These are phyloP conservation scores for Penicillium sp. DNA, from an alignment of 2,329 filamentous ascomycete species.

Conservation along the genomic window DNA sequence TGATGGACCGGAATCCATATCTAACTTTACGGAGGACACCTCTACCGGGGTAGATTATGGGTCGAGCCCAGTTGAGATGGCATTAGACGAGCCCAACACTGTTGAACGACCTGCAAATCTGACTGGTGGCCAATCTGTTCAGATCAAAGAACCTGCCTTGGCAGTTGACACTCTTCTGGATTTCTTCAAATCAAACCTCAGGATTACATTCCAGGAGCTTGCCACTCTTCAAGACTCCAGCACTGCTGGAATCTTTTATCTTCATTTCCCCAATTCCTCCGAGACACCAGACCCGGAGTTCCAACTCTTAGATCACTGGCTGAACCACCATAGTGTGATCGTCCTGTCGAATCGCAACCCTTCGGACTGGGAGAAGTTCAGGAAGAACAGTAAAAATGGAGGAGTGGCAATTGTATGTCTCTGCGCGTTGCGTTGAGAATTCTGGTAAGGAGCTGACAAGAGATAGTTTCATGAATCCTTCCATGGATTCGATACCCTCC, in stretches of 20 bases:
- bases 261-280: slow-evolving; percentile 33
- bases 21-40: too few species aligned
- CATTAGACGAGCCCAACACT: too few species aligned
- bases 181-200: slow-evolving; percentile 18
- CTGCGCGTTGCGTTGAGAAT: too few species aligned
- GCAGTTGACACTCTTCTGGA: too few species aligned
- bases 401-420: slow-evolving; percentile 40
- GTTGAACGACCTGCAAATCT: too few species aligned
- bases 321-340: slow-evolving; percentile 25
- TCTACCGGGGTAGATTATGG: too few species aligned
- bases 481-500: slow-evolving; percentile 29
- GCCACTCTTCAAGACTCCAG: slow-evolving; percentile 20
- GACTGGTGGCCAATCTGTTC: too few species aligned
- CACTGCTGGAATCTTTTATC: slow-evolving; percentile 31
- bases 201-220: slow-evolving; percentile 31
- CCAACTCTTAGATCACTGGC: slow-evolving; percentile 27
- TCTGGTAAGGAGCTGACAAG: slow-evolving; percentile 3
- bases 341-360: slow-evolving; percentile 29
- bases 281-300: slow-evolving; percentile 23
- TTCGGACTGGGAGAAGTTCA: slow-evolving; percentile 39
- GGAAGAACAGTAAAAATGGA: slow-evolving; percentile 18
- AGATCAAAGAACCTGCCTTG: too few species aligned
- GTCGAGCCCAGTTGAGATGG: too few species aligned
- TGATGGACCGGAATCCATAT: too few species aligned
- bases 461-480: slow-evolving; percentile 40